phyloP scores from a whole-genome alignment of 2,329 filamentous ascomycete genomes.

The Laburnicola sp. region DNA sequence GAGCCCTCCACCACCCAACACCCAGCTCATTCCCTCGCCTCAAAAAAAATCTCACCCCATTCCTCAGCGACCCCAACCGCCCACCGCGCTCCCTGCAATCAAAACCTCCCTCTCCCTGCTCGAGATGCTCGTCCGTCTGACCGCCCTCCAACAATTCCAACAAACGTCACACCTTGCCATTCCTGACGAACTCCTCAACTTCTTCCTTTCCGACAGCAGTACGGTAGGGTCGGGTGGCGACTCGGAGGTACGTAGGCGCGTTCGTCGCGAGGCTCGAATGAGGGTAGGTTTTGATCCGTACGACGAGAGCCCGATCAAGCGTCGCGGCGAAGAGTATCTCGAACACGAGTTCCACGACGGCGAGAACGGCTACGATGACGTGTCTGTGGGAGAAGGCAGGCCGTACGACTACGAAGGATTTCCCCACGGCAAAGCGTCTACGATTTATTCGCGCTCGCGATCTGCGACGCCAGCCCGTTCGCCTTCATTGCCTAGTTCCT shows the following conservation, averaged over 20 bases:
- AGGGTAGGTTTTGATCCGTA: constrained; percentile 73
- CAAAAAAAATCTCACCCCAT: constrained; percentile 22
- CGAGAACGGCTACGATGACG: constrained; percentile 11
- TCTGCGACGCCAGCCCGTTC: constrained; percentile 24
- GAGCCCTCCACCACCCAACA: constrained; percentile 19
- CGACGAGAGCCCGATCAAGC: constrained; percentile 70
- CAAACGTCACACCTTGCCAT: constrained; percentile 88
- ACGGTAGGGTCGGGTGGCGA: constrained; percentile 68
- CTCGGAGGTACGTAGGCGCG: constrained; percentile 61
- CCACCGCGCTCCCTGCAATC: constrained; percentile 52
- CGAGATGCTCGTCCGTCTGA: constrained; percentile 84
- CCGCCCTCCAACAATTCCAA: constrained; percentile 87
- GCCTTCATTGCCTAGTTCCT: constrained; percentile 17
- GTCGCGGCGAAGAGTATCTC: constrained; percentile 67
- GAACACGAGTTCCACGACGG: constrained; percentile 43
- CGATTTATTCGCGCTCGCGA: constrained; percentile 22
- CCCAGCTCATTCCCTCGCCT: constrained; percentile 34
- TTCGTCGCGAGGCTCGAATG: constrained; percentile 62
- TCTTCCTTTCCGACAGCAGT: constrained; percentile 75
- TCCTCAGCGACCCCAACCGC: constrained; percentile 16
- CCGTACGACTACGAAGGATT: constrained; percentile 40
- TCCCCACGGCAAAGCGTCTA: constrained; percentile 24
- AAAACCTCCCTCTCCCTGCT: constrained; percentile 76
- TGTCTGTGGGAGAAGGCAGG: constrained; percentile 10
- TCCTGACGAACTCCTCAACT: constrained; percentile 83